Percentiles rank a stretch among this genome's conserved stretches.
Evolutionary conservation across 2,329 filamentous ascomycete genomes (phyloP).

Genomic region (Chaetomium sp.): DNA sequence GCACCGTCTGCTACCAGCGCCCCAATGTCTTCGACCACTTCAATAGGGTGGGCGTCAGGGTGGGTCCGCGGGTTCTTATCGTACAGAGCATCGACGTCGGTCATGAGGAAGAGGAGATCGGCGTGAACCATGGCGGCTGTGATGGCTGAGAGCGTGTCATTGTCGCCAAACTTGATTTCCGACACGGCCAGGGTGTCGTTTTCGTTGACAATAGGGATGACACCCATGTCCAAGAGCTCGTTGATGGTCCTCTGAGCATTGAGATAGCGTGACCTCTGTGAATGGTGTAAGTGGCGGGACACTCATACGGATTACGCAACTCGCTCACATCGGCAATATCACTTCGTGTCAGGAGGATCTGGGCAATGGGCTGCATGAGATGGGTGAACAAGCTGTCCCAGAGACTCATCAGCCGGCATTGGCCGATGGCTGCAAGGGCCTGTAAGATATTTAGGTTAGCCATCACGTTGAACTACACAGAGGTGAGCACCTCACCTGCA

Average conservation of each 20-base stretch:
- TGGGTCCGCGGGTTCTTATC: slow-evolving; percentile 89
- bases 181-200: slow-evolving; percentile 96
- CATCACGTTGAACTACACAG: background rate
- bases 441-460: slow-evolving; percentile 41
- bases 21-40: slow-evolving; percentile 87
- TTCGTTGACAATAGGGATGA: slow-evolving; percentile 98
- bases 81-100: slow-evolving; percentile 96
- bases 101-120: slow-evolving; percentile 97
- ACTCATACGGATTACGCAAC: background rate
- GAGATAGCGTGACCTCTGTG: slow-evolving; percentile 81
- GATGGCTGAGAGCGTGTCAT: slow-evolving; percentile 95
- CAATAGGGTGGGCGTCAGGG: slow-evolving; percentile 84
- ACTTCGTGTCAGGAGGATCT: slow-evolving; percentile 90
- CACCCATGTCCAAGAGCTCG: slow-evolving; percentile 88
- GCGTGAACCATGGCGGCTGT: slow-evolving; percentile 97
- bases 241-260: slow-evolving; percentile 96
- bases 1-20: slow-evolving; percentile 77
- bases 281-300: slow-evolving; percentile 7
- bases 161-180: slow-evolving; percentile 99
- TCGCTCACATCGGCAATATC: slow-evolving; percentile 85
- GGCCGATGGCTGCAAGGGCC: slow-evolving; percentile 92
- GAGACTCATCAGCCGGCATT: slow-evolving; percentile 90
- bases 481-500: slow-evolving; percentile 61
- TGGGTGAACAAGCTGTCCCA: slow-evolving; percentile 94
- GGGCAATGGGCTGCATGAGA: slow-evolving; percentile 85